Conservation (phyloP, 2,329 filamentous ascomycete genomes). For the Mycosphaerella sp. region DNA sequence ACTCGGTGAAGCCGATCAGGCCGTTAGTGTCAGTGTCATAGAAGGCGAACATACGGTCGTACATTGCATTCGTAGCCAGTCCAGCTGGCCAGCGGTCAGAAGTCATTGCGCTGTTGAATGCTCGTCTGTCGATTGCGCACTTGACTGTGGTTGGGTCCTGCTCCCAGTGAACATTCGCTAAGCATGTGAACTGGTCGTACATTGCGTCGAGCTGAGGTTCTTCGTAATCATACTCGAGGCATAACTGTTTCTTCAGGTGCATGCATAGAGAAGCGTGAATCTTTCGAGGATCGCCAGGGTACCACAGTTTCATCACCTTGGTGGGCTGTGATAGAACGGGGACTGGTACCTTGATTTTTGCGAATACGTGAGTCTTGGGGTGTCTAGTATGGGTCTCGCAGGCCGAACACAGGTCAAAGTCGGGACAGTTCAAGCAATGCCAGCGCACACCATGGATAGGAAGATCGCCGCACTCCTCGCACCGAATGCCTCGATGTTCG, state of each 20-base stretch:
- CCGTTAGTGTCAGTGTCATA: slow-evolving; percentile 89
- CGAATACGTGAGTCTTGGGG: slow-evolving; percentile 89
- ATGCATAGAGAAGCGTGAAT: slow-evolving; percentile 63
- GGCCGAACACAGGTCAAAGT: slow-evolving; percentile 91
- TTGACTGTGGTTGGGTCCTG: slow-evolving; percentile 71
- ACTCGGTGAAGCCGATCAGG: slow-evolving; percentile 87
- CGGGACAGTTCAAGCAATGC: slow-evolving; percentile 89
- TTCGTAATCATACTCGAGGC: slow-evolving; percentile 52
- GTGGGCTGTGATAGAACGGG: slow-evolving; percentile 72
- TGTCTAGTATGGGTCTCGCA: slow-evolving; percentile 66
- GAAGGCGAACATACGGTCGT: slow-evolving; percentile 94
- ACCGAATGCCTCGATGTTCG: slow-evolving; percentile 85
- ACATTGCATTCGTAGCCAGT: slow-evolving; percentile 78
- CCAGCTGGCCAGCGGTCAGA: slow-evolving; percentile 56
- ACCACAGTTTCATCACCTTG: slow-evolving; percentile 77
- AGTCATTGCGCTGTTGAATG: slow-evolving; percentile 85
- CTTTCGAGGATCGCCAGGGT: slow-evolving; percentile 75
- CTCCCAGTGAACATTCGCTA: slow-evolving; percentile 78
- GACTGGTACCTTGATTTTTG: slow-evolving; percentile 87
- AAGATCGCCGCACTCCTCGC: slow-evolving; percentile 79
- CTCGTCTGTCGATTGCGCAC: slow-evolving; percentile 83
- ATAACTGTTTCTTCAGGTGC: slow-evolving; percentile 58
- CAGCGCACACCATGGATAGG: slow-evolving; percentile 91
- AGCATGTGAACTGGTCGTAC: slow-evolving; percentile 95
- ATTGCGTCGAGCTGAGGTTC: slow-evolving; percentile 83